These are phyloP conservation scores for Fusarium xyrophilum DNA, from an alignment of 2,329 filamentous ascomycete species.

Conservation along the genomic window DNA sequence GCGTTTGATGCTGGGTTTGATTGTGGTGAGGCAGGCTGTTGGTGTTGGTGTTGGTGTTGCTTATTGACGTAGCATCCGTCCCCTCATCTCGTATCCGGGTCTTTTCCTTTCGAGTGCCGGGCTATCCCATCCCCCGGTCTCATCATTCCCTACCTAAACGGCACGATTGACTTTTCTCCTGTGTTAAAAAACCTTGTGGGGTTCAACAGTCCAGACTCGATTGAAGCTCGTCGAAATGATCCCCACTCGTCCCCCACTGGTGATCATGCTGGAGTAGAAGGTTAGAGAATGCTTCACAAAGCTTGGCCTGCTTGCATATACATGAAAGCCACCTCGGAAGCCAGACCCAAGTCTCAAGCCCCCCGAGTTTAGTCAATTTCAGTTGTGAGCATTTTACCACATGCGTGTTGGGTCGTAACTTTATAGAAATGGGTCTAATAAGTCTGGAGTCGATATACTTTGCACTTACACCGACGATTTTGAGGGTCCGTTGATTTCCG, in stretches of 20 bases:
- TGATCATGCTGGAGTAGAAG: constrained; percentile 14
- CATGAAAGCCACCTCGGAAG: constrained; percentile 14
- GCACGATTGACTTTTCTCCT: constrained; percentile 19
- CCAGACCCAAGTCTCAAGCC: constrained; percentile 15
- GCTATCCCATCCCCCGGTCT: constrained; percentile 12
- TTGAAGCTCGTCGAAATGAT: constrained; percentile 2
- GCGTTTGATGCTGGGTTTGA: constrained; percentile 1
- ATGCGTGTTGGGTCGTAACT: background rate
- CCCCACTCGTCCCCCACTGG: background rate
- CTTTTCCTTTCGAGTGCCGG: constrained; percentile 4
- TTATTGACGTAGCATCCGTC: background rate
- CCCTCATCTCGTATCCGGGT: background rate
- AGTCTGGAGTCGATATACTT: constrained; percentile 6
- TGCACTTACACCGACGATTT: background rate
- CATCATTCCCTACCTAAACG: constrained; percentile 4
- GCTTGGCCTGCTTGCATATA: constrained; percentile 21
- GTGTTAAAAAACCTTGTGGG: constrained; percentile 20
- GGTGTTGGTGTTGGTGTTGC: constrained; percentile 3
- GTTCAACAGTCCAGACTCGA: constrained; percentile 3
- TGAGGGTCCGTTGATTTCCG: constrained; percentile 20
- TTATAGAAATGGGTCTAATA: constrained; percentile 7
- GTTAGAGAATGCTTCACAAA: constrained; percentile 3
- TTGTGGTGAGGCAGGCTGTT: constrained; percentile 6
- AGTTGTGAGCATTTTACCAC: background rate
- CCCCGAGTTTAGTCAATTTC: background rate